Percentiles rank a stretch among this genome's conserved stretches.
phyloP scores from a whole-genome alignment of 495 filamentous ascomycete genomes.

The Hyaloscypha bicolor region DNA sequence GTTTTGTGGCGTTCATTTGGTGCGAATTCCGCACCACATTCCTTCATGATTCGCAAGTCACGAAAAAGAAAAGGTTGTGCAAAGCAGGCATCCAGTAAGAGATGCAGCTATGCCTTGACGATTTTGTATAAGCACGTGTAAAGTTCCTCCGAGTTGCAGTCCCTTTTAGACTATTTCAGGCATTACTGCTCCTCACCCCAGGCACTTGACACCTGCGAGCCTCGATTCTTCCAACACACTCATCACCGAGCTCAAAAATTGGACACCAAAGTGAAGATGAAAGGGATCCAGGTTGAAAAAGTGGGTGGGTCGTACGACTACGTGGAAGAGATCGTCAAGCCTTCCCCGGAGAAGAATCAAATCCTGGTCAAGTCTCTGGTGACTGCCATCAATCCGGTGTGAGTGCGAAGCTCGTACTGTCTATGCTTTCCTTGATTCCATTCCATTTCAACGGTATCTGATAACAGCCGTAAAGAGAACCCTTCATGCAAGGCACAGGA shows the following conservation, averaged over 20 bases:
- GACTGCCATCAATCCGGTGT: slow-evolving; percentile 40
- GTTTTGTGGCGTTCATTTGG: slow-evolving; percentile 5
- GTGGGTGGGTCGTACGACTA: slow-evolving; percentile 24
- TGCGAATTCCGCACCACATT: not conserved
- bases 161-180: too few species aligned
- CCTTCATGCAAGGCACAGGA: slow-evolving; percentile 31
- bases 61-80: not conserved
- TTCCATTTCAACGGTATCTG: not conserved
- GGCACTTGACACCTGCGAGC: not conserved
- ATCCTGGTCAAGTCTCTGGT: slow-evolving; percentile 38
- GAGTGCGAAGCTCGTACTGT: slow-evolving; percentile 3
- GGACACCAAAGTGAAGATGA: slow-evolving; percentile 29
- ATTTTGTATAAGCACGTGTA: not conserved
- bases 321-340: slow-evolving; percentile 31
- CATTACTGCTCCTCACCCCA: too few species aligned
- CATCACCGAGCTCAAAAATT: not conserved
- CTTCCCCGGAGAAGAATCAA: slow-evolving; percentile 32
- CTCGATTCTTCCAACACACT: not conserved
- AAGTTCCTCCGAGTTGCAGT: not conserved
- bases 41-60: not conserved
- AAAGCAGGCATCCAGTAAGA: not conserved
- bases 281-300: slow-evolving; percentile 34
- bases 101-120: not conserved
- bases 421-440: not conserved
- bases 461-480: not conserved